A percentile compares a stretch with the other conserved stretches of the same genome.
Conservation (phyloP, 352 stramenopile genomes). For the Phytophthora pisi region DNA sequence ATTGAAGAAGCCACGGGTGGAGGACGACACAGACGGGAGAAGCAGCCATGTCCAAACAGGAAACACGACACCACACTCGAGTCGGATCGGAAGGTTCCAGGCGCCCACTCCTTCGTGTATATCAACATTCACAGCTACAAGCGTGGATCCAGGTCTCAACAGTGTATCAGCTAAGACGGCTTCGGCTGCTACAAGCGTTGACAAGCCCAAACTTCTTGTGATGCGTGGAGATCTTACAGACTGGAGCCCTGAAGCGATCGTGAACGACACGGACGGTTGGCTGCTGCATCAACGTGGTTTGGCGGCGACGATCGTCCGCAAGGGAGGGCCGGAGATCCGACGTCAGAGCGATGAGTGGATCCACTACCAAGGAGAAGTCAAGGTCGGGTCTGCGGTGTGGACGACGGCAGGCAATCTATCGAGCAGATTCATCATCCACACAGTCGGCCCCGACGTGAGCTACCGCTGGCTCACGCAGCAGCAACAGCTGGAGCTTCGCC, state of each 20-base stretch:
- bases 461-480: conserved; percentile 4
- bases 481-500: conserved; percentile 15
- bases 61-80: too few relatives aligned
- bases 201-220: conserved; percentile 31
- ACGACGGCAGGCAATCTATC: conserved; percentile 39
- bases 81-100: too few relatives aligned
- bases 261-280: conserved; percentile 41
- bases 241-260: conserved; percentile 43
- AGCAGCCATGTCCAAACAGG: too few relatives aligned
- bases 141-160: too few relatives aligned
- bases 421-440: conserved; percentile 45
- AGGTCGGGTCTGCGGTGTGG: conserved; percentile 38
- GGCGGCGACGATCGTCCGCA: conserved; percentile 31
- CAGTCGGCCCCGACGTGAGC: conserved; percentile 38
- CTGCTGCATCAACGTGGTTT: conserved; percentile 36
- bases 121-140: too few relatives aligned
- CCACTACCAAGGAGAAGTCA: conserved; percentile 21
- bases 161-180: too few relatives aligned
- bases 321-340: conserved; percentile 37
- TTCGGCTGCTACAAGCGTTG: background rate
- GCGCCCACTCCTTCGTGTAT: too few relatives aligned
- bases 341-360: conserved; percentile 36
- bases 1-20: too few relatives aligned
- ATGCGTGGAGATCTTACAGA: conserved; percentile 44
- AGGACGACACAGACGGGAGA: too few relatives aligned